These are phyloP conservation scores for Eragrostis tef DNA, from an alignment of 202 grass and related monocot species.

Conservation along the genomic window DNA sequence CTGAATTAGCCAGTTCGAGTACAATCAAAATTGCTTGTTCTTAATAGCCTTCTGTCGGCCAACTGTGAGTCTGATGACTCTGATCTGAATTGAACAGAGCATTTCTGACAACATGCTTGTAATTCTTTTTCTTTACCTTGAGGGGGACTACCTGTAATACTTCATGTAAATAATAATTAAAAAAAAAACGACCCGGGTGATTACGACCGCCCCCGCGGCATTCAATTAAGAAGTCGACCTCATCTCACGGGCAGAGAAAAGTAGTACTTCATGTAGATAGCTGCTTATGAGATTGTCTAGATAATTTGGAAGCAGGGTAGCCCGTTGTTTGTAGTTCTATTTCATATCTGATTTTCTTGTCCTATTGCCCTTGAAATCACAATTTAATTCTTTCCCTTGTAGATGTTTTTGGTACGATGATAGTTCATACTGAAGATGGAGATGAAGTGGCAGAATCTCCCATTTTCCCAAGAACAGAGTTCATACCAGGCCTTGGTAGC, in stretches of 20 bases:
- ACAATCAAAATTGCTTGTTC: neutral
- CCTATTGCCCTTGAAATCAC: slow-evolving; percentile 12
- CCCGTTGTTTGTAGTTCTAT: slow-evolving; percentile 27
- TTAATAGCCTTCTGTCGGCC: slow-evolving; percentile 9
- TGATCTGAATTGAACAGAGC: neutral
- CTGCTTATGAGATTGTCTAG: neutral
- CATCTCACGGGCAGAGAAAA: too few species aligned
- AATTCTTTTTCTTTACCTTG: neutral
- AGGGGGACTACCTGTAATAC: neutral
- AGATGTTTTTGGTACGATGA: slow-evolving; percentile 84
- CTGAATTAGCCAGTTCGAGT: neutral
- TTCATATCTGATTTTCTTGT: slow-evolving; percentile 17
- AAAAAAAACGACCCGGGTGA: too few species aligned
- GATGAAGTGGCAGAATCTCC: slow-evolving; percentile 70
- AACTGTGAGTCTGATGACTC: neutral
- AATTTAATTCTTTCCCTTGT: slow-evolving; percentile 28
- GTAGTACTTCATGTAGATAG: neutral
- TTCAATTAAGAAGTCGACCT: too few species aligned
- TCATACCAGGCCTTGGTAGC: slow-evolving; percentile 92
- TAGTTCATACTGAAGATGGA: slow-evolving; percentile 76
- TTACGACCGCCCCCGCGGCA: too few species aligned
- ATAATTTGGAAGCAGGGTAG: slow-evolving; percentile 9
- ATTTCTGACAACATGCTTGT: slow-evolving; percentile 1
- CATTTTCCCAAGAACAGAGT: slow-evolving; percentile 69
- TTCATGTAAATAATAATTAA: neutral